phyloP scores from a whole-genome alignment of 257 asterid genomes.

The Solanum lignicaule region DNA sequence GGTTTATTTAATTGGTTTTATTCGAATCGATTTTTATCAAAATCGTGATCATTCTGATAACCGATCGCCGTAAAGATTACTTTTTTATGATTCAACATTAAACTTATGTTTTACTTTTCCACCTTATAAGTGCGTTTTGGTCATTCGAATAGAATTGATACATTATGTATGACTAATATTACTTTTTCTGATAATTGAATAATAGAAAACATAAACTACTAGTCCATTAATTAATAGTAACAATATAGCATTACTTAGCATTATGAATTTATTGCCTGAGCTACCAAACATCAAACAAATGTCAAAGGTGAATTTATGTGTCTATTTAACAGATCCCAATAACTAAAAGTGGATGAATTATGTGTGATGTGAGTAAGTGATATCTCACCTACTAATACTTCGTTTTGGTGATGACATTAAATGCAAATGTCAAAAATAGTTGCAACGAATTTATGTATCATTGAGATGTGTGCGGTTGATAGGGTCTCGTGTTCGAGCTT shows the following conservation, averaged over 20 bases:
- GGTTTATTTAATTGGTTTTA: too few relatives aligned
- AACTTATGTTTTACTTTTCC: background rate
- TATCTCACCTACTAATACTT: background rate
- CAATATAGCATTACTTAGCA: background rate
- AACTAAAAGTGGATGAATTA: background rate
- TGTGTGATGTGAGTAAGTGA: background rate
- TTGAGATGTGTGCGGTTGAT: background rate
- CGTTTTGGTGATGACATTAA: background rate
- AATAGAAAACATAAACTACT: background rate
- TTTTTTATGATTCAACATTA: background rate
- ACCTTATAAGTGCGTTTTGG: background rate
- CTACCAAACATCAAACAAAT: background rate
- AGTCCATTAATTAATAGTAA: background rate
- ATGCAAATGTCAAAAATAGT: background rate
- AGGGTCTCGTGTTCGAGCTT: background rate
- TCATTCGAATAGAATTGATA: background rate
- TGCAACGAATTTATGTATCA: background rate
- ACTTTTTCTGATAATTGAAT: background rate
- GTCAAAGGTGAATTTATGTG: background rate
- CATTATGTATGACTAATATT: background rate
- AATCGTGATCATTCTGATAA: too few relatives aligned
- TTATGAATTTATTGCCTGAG: background rate
- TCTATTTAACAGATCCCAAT: background rate
- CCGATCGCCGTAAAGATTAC: background rate
- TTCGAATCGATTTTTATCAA: too few relatives aligned